Evolutionary conservation across 2,329 filamentous ascomycete species (phyloP), one percentile per base, ranked within the genome.

Genomic region (Colletotrichum brevisporum): DNA sequence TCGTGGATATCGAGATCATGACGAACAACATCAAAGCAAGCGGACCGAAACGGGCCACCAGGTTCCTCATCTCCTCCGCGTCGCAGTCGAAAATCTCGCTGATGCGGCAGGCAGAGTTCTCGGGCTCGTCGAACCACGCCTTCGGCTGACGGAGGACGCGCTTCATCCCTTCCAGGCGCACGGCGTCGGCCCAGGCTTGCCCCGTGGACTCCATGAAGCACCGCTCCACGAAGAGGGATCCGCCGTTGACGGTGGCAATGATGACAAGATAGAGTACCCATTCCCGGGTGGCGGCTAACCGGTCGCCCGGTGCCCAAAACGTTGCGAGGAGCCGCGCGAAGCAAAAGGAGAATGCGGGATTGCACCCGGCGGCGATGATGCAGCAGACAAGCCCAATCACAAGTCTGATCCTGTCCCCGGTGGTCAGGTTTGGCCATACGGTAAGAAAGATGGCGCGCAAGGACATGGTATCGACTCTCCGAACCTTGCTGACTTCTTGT

Each of bases 1-100:
- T 75, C 6, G 96, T 75, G 0, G 93, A 90, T n/a, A 92, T 86
- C 0, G 81, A 65, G 18, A 93, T 45, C 86, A 97, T 95, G 59
- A 89, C 80, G 0, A 84, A 76, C 4, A 92, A 90, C 10, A 91
- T 88, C 15, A 95, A 84, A 1, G 92, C 79, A 61, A 92, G 89
- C 1, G 92, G 91, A 0, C 91, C 85, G 75, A 97, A 97, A 1
- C 92, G 88, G 2, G 93, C 92, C 0, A 97, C 85, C 0, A 98
- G 82, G 73, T 93, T 94, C 9, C 93, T 88, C 88, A 96, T 95
- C 76, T 97, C 94, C 77, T 98, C 94, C 0, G 92, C 92, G 74
- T 94, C 93, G 16, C 92, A 88, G 74, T 97, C 94, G 0, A 98
- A 85, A 52, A 88, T 91, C 69, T 93, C 90, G 1, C 86, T 89